phyloP scores from a whole-genome alignment of 306 rosid species.

The Gynostemma pentaphyllum region DNA sequence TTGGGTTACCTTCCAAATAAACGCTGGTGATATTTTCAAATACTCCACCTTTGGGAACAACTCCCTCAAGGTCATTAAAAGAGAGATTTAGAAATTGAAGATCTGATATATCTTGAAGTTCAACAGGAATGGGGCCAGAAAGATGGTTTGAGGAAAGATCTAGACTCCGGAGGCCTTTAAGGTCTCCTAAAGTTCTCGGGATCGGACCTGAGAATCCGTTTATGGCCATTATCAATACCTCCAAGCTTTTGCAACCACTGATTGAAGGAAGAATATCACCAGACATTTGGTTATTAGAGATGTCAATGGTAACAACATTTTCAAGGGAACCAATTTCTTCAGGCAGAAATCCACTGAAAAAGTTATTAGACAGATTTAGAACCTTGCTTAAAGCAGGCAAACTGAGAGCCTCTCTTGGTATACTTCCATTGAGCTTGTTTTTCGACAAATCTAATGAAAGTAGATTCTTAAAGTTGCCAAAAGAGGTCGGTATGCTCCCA shows the following conservation, averaged over 20 bases:
- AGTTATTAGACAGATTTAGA: slow-evolving; percentile 52
- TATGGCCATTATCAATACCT: slow-evolving; percentile 27
- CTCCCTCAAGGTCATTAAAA: slow-evolving; percentile 53
- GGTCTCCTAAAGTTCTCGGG: slow-evolving; percentile 31
- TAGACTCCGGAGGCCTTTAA: slow-evolving; percentile 47
- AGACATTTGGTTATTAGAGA: slow-evolving; percentile 38
- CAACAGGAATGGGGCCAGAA: slow-evolving; percentile 50
- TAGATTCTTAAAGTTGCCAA: slow-evolving; percentile 32
- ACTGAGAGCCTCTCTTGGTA: slow-evolving; percentile 36
- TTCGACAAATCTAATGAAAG: slow-evolving; percentile 51
- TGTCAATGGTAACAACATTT: slow-evolving; percentile 36
- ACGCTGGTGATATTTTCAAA: slow-evolving; percentile 21
- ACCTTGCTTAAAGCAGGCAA: slow-evolving; percentile 35
- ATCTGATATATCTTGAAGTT: slow-evolving; percentile 27
- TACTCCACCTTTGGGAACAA: slow-evolving; percentile 34
- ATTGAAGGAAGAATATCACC: slow-evolving; percentile 46
- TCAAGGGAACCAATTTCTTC: slow-evolving; percentile 25
- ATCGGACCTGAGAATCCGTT: slow-evolving; percentile 55
- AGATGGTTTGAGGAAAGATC: slow-evolving; percentile 71
- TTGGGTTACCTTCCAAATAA: slow-evolving; percentile 48
- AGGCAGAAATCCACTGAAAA: slow-evolving; percentile 52
- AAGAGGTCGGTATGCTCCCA: slow-evolving; percentile 33
- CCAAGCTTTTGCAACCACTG: slow-evolving; percentile 44
- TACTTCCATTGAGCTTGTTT: slow-evolving; percentile 54
- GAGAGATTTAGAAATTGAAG: slow-evolving; percentile 47